Conservation (phyloP, 768 basidiomycete species). For the Mycena olivaceomarginata region DNA sequence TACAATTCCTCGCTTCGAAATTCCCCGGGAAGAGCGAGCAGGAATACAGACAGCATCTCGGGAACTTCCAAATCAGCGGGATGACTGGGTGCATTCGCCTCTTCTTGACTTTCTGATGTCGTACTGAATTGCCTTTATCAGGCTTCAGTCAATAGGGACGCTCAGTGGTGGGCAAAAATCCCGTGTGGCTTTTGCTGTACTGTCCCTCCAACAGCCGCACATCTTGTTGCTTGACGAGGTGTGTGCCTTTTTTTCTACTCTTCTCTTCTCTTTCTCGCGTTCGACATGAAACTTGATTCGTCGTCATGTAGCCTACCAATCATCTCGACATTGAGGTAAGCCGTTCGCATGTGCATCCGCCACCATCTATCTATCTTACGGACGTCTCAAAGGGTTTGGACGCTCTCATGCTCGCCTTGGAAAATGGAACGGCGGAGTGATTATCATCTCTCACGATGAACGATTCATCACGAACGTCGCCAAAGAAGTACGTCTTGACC, state of each 20-base stretch:
- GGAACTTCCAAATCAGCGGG: conserved; percentile 98
- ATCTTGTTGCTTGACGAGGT: conserved; percentile 96
- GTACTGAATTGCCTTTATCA: conserved; percentile 49
- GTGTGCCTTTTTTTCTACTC: conserved; percentile 45
- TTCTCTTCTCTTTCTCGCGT: conserved; percentile 8
- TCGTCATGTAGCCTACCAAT: conserved; percentile 84
- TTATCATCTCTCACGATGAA: conserved; percentile 97
- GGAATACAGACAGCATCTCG: conserved; percentile 96
- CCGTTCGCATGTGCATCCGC: conserved; percentile 21
- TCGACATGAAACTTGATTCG: conserved; percentile 31
- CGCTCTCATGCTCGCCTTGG: conserved; percentile 90
- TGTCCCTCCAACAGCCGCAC: conserved; percentile 93
- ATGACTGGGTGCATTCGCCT: conserved; percentile 82
- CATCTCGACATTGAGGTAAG: conserved; percentile 94
- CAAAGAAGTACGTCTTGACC: conserved; percentile 74
- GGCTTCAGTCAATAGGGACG: conserved; percentile 92
- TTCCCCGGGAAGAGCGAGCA: conserved; percentile 98
- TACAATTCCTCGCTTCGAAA: conserved; percentile 92
- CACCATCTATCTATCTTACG: conserved; percentile 35
- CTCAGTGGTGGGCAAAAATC: conserved; percentile 97
- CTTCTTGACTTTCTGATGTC: conserved; percentile 13
- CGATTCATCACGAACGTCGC: conserved; percentile 95
- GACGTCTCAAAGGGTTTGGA: conserved; percentile 84
- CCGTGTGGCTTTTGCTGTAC: conserved; percentile 92
- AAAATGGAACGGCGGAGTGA: conserved; percentile 94